Percentiles rank a stretch among this genome's conserved stretches.
These are phyloP conservation scores for Neonectria punicea DNA, from an alignment of 2,329 filamentous ascomycete genomes.

Conservation along the genomic window DNA sequence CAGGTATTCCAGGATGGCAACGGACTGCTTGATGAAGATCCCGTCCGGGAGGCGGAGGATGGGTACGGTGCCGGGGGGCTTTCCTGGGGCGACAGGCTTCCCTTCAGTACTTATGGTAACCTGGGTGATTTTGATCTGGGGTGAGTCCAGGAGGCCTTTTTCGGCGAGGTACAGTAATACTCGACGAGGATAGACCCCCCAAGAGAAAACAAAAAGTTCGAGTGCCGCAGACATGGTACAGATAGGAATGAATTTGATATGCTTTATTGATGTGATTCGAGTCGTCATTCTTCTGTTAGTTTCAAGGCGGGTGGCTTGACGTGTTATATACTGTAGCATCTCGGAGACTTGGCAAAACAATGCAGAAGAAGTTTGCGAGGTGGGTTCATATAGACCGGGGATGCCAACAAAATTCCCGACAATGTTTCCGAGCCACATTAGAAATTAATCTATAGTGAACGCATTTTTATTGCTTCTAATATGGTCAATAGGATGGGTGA, in stretches of 20 bases:
- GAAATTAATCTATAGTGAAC: too few relatives aligned
- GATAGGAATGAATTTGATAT: background rate
- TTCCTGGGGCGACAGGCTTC: conserved; percentile 12
- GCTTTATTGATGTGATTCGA: background rate
- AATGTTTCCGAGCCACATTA: background rate
- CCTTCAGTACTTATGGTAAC: background rate
- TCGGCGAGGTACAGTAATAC: conserved; percentile 28
- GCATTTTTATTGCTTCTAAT: too few relatives aligned
- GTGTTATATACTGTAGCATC: too few relatives aligned
- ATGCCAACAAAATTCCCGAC: background rate
- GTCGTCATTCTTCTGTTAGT: background rate
- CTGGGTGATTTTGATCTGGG: conserved; percentile 17
- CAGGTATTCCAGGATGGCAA: conserved; percentile 31
- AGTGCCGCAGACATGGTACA: conserved; percentile 18
- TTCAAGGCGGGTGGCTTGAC: background rate
- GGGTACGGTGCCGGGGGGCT: conserved; percentile 25
- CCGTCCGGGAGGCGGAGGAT: conserved; percentile 29
- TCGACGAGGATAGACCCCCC: conserved; percentile 30
- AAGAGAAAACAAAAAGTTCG: conserved; percentile 28
- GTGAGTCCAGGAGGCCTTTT: conserved; percentile 19
- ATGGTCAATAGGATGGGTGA: too few relatives aligned
- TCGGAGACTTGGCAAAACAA: too few relatives aligned
- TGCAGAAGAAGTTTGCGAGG: too few relatives aligned
- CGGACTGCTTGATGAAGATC: conserved; percentile 31
- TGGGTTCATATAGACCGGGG: too few relatives aligned